Conservation (phyloP, 495 filamentous ascomycete genomes). For the Hypoxylon intermedium region DNA sequence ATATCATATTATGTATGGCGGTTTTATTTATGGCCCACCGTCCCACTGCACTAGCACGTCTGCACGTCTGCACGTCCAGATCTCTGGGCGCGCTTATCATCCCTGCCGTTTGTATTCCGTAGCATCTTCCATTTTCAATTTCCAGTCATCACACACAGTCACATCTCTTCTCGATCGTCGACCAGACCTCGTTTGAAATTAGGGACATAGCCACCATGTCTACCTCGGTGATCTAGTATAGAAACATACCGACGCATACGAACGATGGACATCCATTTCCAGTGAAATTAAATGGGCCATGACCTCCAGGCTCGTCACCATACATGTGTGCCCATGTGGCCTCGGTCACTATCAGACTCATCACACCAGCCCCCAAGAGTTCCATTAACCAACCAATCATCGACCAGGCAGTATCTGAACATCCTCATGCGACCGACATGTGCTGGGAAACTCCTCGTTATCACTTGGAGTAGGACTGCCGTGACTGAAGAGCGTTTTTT, state of each 20-base stretch:
- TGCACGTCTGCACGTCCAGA: no score
- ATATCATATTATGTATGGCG: no score
- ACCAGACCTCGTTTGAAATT: conserved; percentile 9
- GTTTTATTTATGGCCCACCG: no score
- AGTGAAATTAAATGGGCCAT: conserved; percentile 15
- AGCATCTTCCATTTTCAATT: no score
- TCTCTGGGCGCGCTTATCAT: no score
- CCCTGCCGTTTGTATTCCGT: no score
- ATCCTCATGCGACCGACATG: conserved; percentile 16
- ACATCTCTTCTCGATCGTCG: no score
- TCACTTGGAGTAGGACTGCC: conserved; percentile 20
- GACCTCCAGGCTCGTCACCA: conserved; percentile 16
- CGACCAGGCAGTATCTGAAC: conserved; percentile 19
- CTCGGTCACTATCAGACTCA: conserved; percentile 24
- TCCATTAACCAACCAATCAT: conserved; percentile 30
- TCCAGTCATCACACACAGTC: no score
- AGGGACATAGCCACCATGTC: no score
- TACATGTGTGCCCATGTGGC: conserved; percentile 23
- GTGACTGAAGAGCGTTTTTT: conserved; percentile 10
- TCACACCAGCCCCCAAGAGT: conserved; percentile 16
- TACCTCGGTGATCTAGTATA: conserved; percentile 5
- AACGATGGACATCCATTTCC: neutral
- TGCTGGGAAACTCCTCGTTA: conserved; percentile 17
- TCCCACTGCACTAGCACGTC: no score
- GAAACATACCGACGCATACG: neutral